Evolutionary conservation across 2,329 filamentous ascomycete species (phyloP).

Genomic region (Geosmithia flava): DNA sequence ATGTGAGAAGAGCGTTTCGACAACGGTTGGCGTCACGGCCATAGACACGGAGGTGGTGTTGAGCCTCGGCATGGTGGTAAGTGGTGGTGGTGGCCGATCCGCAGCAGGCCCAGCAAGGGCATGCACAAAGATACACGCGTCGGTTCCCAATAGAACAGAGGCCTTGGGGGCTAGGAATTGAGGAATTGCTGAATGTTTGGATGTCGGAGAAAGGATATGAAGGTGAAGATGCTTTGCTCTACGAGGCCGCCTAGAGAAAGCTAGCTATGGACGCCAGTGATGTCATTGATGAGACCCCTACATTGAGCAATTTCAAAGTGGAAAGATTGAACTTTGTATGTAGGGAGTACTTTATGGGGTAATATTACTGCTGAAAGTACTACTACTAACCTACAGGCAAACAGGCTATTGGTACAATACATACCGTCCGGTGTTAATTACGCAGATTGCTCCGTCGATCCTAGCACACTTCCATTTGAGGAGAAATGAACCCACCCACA

Average conservation of each 20-base stretch:
- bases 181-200: neutral
- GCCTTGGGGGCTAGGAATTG: neutral
- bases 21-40: conserved; percentile 76
- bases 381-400: neutral
- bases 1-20: conserved; percentile 79
- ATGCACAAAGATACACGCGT: neutral
- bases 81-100: neutral
- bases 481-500: neutral
- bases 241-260: neutral
- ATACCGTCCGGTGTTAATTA: neutral
- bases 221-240: no score
- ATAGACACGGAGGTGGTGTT: conserved; percentile 53
- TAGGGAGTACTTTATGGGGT: no score
- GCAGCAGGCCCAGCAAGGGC: neutral
- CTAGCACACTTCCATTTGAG: neutral
- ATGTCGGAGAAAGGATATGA: neutral
- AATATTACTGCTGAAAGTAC: no score
- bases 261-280: neutral
- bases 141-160: neutral
- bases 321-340: neutral
- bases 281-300: neutral
- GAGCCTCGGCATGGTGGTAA: conserved; percentile 1
- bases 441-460: neutral
- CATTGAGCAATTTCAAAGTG: neutral
- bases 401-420: neutral